phyloP scores from a whole-genome alignment of 2,329 filamentous ascomycete genomes.

The Trichoderma asperellum region DNA sequence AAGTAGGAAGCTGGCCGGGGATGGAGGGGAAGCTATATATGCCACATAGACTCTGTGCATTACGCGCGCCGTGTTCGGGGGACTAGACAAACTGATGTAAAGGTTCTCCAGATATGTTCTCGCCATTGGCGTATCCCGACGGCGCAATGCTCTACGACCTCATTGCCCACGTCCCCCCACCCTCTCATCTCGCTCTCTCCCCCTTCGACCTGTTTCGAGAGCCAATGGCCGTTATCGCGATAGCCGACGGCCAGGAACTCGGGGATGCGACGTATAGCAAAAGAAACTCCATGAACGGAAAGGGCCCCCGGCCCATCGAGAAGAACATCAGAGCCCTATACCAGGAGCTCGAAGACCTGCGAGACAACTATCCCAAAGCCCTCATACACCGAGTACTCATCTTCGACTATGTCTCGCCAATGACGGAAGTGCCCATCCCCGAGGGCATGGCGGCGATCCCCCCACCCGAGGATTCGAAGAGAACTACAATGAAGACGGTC shows the following conservation, averaged over 20 bases:
- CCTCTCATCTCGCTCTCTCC: conserved; percentile 76
- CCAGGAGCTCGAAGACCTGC: conserved; percentile 71
- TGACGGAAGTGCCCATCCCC: conserved; percentile 57
- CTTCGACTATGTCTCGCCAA: conserved; percentile 68
- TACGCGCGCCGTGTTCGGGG: conserved; percentile 21
- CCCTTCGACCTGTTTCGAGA: conserved; percentile 92
- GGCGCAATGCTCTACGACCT: conserved; percentile 89
- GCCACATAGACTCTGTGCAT: not conserved
- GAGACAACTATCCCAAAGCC: conserved; percentile 74
- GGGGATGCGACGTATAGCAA: conserved; percentile 57
- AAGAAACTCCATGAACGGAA: conserved; percentile 56
- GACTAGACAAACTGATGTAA: conserved; percentile 30
- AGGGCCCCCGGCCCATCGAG: conserved; percentile 55
- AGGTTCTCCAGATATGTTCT: conserved; percentile 77
- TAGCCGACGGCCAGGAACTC: conserved; percentile 80
- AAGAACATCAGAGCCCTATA: conserved; percentile 62
- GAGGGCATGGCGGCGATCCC: conserved; percentile 75
- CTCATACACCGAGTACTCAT: conserved; percentile 78
- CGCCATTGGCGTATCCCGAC: conserved; percentile 81
- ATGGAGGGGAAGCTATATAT: not conserved
- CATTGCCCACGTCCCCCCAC: conserved; percentile 76
- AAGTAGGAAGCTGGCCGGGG: conserved; percentile 40
- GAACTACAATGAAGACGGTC: conserved; percentile 79
- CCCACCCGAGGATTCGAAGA: conserved; percentile 66
- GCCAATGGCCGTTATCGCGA: conserved; percentile 78